Conservation (phyloP, 2,329 filamentous ascomycete genomes). For the Fusarium sp. region DNA sequence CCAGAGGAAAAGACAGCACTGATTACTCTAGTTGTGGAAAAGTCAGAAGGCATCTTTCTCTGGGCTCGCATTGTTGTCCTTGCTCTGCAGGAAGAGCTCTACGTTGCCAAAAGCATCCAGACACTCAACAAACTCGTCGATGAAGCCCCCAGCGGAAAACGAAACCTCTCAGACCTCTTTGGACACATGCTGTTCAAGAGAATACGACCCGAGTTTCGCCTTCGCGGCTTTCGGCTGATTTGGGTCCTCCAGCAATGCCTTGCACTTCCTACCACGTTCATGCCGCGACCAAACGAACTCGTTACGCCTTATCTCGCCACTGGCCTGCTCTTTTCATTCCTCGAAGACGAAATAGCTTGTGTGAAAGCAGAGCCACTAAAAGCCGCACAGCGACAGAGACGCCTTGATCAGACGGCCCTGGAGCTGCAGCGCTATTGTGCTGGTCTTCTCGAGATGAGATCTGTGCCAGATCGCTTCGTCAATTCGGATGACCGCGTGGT, state of each 20-base stretch:
- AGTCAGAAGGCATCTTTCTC: not conserved
- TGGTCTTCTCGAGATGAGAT: not conserved
- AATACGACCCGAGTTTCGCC: not conserved
- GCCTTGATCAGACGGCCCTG: not conserved
- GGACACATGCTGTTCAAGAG: not conserved
- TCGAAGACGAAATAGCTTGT: not conserved
- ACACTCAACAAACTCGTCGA: not conserved
- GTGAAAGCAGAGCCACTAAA: not conserved
- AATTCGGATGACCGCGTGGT: not conserved
- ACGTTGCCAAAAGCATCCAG: not conserved
- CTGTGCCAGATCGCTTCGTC: not conserved
- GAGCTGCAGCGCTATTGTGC: not conserved
- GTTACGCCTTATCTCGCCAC: not conserved
- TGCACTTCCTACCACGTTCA: not conserved
- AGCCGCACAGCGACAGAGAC: not conserved
- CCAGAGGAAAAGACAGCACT: not conserved
- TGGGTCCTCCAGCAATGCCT: not conserved
- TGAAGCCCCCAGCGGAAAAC: not conserved
- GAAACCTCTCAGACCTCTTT: not conserved
- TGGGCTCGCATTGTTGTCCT: not conserved
- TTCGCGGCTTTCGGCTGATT: not conserved
- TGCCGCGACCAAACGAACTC: not conserved
- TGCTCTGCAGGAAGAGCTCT: not conserved
- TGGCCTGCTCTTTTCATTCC: not conserved
- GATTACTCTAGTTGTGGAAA: not conserved